phyloP scores from a whole-genome alignment of 1,284 basidiomycete genomes.

The Spongiforma sp. region DNA sequence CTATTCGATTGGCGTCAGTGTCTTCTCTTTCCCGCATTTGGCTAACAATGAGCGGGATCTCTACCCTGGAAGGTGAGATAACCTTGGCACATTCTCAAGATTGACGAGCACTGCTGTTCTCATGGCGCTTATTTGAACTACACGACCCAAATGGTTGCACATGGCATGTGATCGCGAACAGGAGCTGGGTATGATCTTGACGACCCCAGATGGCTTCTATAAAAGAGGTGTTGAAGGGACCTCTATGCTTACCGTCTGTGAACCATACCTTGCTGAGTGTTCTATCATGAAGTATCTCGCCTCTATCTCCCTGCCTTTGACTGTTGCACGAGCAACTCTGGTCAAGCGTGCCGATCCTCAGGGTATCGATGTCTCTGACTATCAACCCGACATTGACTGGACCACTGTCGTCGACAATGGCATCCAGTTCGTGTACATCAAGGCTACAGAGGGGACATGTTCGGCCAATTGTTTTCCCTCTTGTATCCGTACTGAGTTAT shows the following conservation, averaged over 20 bases:
- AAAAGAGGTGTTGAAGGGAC: conserved; percentile 7
- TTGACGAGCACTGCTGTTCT: conserved; percentile 5
- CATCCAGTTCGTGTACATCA: conserved; percentile 67
- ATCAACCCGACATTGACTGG: conserved; percentile 61
- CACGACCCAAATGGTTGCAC: conserved; percentile 13
- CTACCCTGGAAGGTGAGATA: not conserved
- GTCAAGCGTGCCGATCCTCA: conserved; percentile 44
- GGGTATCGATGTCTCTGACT: conserved; percentile 63
- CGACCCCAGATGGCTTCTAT: conserved; percentile 13
- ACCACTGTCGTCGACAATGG: conserved; percentile 59
- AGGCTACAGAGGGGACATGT: conserved; percentile 73
- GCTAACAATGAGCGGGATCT: not conserved
- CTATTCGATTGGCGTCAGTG: not conserved
- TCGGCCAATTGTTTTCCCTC: conserved; percentile 8
- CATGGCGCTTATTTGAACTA: conserved; percentile 15
- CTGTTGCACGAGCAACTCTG: conserved; percentile 19
- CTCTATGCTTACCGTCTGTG: not conserved
- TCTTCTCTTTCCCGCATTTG: not conserved
- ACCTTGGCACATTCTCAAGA: conserved; percentile 1
- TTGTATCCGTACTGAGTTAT: not conserved
- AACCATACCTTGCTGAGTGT: not conserved
- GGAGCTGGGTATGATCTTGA: conserved; percentile 1
- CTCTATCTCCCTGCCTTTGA: conserved; percentile 19
- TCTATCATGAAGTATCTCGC: conserved; percentile 27
- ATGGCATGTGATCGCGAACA: conserved; percentile 16